Evolutionary conservation across 805 yeast species (phyloP).

Genomic region (Spathaspora girioi): DNA sequence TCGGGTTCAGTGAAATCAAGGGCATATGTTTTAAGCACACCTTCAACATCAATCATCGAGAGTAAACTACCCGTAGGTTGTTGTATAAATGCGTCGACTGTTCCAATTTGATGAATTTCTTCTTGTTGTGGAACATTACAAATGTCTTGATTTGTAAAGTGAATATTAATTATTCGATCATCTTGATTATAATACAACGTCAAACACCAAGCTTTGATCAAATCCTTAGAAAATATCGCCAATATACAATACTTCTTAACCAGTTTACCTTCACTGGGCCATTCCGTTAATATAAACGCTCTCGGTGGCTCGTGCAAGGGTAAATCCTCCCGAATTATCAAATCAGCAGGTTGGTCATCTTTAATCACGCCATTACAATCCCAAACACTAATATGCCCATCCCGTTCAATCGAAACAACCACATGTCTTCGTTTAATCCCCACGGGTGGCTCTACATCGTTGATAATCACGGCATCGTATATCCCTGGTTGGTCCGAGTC

Average conservation of each 20-base stretch:
- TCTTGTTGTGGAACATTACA: conserved; percentile 37
- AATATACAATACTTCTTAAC: conserved; percentile 37
- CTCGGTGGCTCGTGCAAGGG: conserved; percentile 11
- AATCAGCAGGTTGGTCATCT: conserved; percentile 27
- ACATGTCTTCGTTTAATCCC: conserved; percentile 23
- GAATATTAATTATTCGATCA: conserved; percentile 6
- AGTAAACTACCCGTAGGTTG: conserved; percentile 34
- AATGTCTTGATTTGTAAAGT: conserved; percentile 27
- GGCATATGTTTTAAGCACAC: conserved; percentile 17
- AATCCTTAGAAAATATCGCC: conserved; percentile 42
- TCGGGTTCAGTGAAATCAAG: conserved; percentile 20
- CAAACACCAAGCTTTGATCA: conserved; percentile 42
- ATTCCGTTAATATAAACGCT: conserved; percentile 19
- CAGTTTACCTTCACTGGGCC: background rate
- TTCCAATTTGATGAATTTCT: conserved; percentile 42
- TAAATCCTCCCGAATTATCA: conserved; percentile 13
- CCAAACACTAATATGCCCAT: conserved; percentile 53
- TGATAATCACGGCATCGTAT: conserved; percentile 29
- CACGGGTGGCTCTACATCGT: conserved; percentile 23
- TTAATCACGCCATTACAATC: conserved; percentile 42
- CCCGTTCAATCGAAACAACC: conserved; percentile 27
- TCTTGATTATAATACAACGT: conserved; percentile 11
- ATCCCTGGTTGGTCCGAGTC: conserved; percentile 15
- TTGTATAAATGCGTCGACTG: conserved; percentile 34
- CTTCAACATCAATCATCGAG: conserved; percentile 50